A percentile compares a stretch with the other conserved stretches of the same genome.
These are phyloP conservation scores for Ustilago bromivora DNA, from an alignment of 1,284 basidiomycete species.

Conservation along the genomic window DNA sequence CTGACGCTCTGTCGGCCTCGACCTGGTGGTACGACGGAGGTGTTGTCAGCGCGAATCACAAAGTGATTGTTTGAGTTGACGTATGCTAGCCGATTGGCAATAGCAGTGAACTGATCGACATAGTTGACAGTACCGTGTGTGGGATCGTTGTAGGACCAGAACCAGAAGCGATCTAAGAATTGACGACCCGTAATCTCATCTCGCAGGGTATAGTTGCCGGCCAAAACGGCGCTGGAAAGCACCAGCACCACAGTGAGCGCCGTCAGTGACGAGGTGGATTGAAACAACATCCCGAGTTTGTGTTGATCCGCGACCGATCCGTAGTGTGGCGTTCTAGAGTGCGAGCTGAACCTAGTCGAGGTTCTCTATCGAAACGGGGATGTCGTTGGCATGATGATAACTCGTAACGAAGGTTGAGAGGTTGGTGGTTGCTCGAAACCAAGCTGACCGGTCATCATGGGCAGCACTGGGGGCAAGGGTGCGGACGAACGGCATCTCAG, in stretches of 20 bases:
- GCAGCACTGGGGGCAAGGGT: neutral
- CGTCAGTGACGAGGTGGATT: neutral
- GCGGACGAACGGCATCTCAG: slow-evolving; percentile 20
- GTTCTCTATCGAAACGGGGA: slow-evolving; percentile 6
- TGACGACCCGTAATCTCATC: slow-evolving; percentile 48
- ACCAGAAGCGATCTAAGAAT: slow-evolving; percentile 53
- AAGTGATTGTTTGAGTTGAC: slow-evolving; percentile 43
- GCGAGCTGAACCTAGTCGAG: slow-evolving; percentile 11
- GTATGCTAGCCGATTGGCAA: slow-evolving; percentile 25
- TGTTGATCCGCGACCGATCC: neutral
- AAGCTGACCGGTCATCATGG: neutral
- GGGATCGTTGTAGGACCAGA: slow-evolving; percentile 51
- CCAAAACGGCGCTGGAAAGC: slow-evolving; percentile 17
- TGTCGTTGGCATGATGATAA: neutral
- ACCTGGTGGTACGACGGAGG: slow-evolving; percentile 15
- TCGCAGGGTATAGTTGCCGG: slow-evolving; percentile 45
- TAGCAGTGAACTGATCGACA: slow-evolving; percentile 39
- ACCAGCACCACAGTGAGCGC: slow-evolving; percentile 11
- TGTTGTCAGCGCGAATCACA: slow-evolving; percentile 54
- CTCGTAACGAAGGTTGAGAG: neutral
- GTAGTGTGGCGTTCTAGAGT: neutral
- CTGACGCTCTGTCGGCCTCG: slow-evolving; percentile 41
- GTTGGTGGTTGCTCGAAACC: neutral
- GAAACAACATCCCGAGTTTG: neutral
- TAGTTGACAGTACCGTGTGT: slow-evolving; percentile 54